phyloP scores from a whole-genome alignment of 2,329 filamentous ascomycete genomes.

The Pseudocercospora ulei region DNA sequence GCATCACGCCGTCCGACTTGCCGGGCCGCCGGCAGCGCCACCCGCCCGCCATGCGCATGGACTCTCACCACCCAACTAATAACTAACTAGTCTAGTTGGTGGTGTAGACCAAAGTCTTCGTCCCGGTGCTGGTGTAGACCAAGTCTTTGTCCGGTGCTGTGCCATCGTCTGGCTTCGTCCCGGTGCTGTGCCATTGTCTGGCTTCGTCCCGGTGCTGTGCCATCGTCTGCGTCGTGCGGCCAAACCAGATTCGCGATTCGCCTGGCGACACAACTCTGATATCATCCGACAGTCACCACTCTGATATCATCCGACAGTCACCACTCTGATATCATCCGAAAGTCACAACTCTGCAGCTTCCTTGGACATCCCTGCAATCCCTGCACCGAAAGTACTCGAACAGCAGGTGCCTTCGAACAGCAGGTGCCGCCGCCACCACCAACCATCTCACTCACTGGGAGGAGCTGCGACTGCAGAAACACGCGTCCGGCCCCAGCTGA shows the following conservation, averaged over 20 bases:
- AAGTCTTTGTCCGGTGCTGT: slow-evolving; percentile 1
- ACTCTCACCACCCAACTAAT: too few species aligned
- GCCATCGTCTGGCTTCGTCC: not conserved
- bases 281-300: slow-evolving; percentile 7
- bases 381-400: slow-evolving; percentile 7
- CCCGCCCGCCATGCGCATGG: slow-evolving; percentile 3
- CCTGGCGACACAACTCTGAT: not conserved
- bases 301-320: slow-evolving; percentile 7
- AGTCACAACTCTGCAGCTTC: slow-evolving; percentile 5
- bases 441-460: not conserved
- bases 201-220: not conserved
- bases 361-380: slow-evolving; percentile 4
- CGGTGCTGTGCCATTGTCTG: not conserved
- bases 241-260: not conserved
- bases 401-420: not conserved
- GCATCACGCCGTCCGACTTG: not conserved
- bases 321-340: slow-evolving; percentile 5
- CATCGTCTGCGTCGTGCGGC: slow-evolving; percentile 2
- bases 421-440: not conserved
- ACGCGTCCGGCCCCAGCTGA: not conserved
- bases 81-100: too few species aligned
- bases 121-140: not conserved
- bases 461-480: slow-evolving; percentile 7
- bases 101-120: too few species aligned
- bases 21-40: not conserved